Evolutionary conservation across 371 early-diverging fungal species (phyloP), one percentile per base, ranked within the genome.

Genomic region (Basidiobolus meristosporus): DNA sequence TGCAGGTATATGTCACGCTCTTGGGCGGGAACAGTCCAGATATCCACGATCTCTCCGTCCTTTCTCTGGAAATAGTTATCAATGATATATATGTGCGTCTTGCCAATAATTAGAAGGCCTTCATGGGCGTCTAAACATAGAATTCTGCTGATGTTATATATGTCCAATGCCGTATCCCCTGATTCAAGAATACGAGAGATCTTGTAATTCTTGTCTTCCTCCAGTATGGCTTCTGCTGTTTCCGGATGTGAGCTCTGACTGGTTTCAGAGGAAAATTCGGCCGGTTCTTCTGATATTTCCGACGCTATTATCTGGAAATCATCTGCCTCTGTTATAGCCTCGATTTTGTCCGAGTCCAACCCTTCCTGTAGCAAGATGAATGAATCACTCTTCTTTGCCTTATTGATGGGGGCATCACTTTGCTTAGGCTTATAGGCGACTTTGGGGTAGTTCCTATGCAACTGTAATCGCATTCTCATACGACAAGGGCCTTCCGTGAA

Each of bases 41-140:
- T 71, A 38, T 81, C 82, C 7, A 79, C 79, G 0, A 81, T 68
- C 47, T 83, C 81, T 5, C 77, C 78, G 42, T 80, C 77, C 21
- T 45, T 38, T 15, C 68, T 56, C 36, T 72, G 70, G 47, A 78
- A 75, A 46, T 77, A 83, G 46, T 77, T 75, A 47, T 83, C 79
- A 30, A 83, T 68, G 22, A 83, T 46, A 38, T 82, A 82, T 37
- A 83, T 63, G 42, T 78, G 73, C 35, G 73, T 57, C 34, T 74
- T 75, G 51, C 82, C 76, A 1, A 83, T 51, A 1, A 83, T 36
- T 12, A 78, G 52, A 10, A 83, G 42, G 0, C 82, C 79, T 50
- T 83, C 83, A 29, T 65, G 62, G 0, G 78, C 71, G 50, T 81
- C 84, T 17, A 83, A 48, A 7, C 80, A 82, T 22, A 67, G 58